Percentiles rank a stretch among this genome's conserved stretches.
These are phyloP conservation scores for Domatiomyces globalis DNA, from an alignment of 2,329 filamentous ascomycete genomes.

Conservation along the genomic window DNA sequence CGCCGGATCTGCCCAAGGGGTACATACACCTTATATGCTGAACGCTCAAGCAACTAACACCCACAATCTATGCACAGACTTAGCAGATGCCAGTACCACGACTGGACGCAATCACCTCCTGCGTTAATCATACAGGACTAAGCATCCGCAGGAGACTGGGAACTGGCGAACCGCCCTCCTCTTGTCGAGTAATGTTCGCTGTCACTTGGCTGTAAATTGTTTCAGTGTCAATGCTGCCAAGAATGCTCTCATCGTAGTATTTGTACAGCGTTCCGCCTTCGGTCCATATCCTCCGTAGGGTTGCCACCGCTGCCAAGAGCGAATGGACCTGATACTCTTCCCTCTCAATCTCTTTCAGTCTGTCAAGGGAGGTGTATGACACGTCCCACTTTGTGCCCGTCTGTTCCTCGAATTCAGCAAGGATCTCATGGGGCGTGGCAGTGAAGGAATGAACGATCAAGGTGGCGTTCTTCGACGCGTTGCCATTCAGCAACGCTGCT, in stretches of 20 bases:
- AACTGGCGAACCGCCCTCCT: conserved; percentile 14
- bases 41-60: neutral
- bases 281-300: conserved; percentile 56
- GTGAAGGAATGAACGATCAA: conserved; percentile 61
- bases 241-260: conserved; percentile 49
- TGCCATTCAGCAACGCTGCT: conserved; percentile 45
- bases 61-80: neutral
- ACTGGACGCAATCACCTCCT: neutral
- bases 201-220: conserved; percentile 31
- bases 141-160: conserved; percentile 17
- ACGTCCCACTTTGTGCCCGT: conserved; percentile 43
- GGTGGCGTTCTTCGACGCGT: conserved; percentile 39
- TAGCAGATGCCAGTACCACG: neutral
- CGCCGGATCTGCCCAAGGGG: neutral
- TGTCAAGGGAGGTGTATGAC: conserved; percentile 38
- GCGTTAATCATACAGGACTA: conserved; percentile 7
- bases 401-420: conserved; percentile 55
- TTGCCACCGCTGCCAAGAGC: conserved; percentile 41
- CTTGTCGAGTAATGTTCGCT: conserved; percentile 14
- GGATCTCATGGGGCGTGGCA: conserved; percentile 46
- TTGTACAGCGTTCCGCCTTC: conserved; percentile 59
- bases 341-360: conserved; percentile 43
- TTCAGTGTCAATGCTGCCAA: conserved; percentile 42
- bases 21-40: neutral
- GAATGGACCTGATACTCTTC: conserved; percentile 42